phyloP scores from a whole-genome alignment of 306 rosid genomes.

The Castanospermum australe region DNA sequence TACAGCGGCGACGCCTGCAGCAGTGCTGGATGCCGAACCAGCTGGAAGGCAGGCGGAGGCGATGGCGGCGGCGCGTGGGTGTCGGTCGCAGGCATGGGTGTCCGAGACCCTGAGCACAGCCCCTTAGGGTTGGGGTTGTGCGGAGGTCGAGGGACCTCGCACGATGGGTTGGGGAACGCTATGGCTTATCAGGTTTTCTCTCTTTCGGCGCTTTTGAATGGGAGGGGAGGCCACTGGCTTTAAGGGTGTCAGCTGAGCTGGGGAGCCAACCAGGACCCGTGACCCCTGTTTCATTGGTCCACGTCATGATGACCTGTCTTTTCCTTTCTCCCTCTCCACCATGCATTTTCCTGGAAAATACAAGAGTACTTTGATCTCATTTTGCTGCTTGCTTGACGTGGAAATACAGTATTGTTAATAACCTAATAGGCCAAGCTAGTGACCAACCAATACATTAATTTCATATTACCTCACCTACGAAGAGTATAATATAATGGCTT shows the following conservation, averaged over 20 bases:
- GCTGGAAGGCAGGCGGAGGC: slow-evolving; percentile 7
- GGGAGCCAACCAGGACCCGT: slow-evolving; percentile 23
- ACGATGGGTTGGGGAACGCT: slow-evolving; percentile 45
- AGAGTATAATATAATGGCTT: neutral
- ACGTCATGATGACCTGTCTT: slow-evolving; percentile 55
- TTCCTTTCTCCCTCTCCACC: too few species aligned
- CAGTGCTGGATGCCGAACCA: slow-evolving; percentile 23
- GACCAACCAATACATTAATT: neutral
- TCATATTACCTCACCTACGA: neutral
- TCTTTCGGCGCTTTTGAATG: slow-evolving; percentile 13
- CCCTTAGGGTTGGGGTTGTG: slow-evolving; percentile 49
- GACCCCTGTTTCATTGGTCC: slow-evolving; percentile 56
- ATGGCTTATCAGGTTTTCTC: slow-evolving; percentile 37
- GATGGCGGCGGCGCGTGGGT: slow-evolving; percentile 2
- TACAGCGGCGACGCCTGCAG: slow-evolving; percentile 41
- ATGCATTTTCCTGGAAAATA: neutral
- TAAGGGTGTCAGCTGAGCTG: slow-evolving; percentile 17
- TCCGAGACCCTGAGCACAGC: slow-evolving; percentile 32
- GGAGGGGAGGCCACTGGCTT: neutral
- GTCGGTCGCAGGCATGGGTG: slow-evolving; percentile 45
- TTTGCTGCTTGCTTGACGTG: slow-evolving; percentile 30
- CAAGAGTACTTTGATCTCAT: neutral
- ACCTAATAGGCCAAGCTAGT: neutral
- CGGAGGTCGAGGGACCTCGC: slow-evolving; percentile 93
- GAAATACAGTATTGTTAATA: slow-evolving; percentile 6